Percentiles rank a stretch among this genome's conserved stretches.
phyloP scores from a whole-genome alignment of 208 protist genomes.

The Leishmania arabica region DNA sequence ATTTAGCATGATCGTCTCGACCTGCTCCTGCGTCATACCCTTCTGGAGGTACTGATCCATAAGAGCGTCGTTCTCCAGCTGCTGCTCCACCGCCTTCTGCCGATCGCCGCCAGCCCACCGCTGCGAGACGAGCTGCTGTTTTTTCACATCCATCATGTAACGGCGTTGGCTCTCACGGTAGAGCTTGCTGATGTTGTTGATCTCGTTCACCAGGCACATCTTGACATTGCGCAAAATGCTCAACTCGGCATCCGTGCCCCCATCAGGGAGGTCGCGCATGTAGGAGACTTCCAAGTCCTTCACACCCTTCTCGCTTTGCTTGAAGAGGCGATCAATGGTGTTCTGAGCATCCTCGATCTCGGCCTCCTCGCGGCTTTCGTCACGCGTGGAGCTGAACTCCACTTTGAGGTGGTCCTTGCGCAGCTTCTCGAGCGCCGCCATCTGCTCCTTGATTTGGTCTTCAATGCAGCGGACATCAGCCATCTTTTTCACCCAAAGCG shows the following conservation, averaged over 20 bases:
- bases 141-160: conserved; percentile 93
- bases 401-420: conserved; percentile 88
- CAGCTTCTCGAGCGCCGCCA: conserved; percentile 71
- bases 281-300: conserved; percentile 78
- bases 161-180: conserved; percentile 91
- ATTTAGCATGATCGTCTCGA: conserved; percentile 92
- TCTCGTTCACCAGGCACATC: conserved; percentile 92
- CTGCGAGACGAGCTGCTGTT: conserved; percentile 86
- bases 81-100: conserved; percentile 84
- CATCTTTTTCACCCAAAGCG: conserved; percentile 88
- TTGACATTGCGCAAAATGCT: conserved; percentile 92
- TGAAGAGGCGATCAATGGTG: conserved; percentile 88
- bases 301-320: conserved; percentile 76
- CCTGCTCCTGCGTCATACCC: conserved; percentile 93
- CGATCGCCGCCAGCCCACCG: conserved; percentile 83
- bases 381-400: conserved; percentile 84
- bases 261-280: conserved; percentile 76
- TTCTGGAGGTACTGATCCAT: conserved; percentile 93
- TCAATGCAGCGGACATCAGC: conserved; percentile 71
- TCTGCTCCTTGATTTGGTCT: conserved; percentile 70
- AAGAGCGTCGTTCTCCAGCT: conserved; percentile 82
- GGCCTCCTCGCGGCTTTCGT: conserved; percentile 80
- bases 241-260: conserved; percentile 85
- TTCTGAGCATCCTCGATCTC: conserved; percentile 80
- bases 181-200: conserved; percentile 85